Percentiles rank a stretch among this genome's conserved stretches.
Evolutionary conservation across 164 flowering plant species (phyloP).

Genomic region (Nymphaea colorata): DNA sequence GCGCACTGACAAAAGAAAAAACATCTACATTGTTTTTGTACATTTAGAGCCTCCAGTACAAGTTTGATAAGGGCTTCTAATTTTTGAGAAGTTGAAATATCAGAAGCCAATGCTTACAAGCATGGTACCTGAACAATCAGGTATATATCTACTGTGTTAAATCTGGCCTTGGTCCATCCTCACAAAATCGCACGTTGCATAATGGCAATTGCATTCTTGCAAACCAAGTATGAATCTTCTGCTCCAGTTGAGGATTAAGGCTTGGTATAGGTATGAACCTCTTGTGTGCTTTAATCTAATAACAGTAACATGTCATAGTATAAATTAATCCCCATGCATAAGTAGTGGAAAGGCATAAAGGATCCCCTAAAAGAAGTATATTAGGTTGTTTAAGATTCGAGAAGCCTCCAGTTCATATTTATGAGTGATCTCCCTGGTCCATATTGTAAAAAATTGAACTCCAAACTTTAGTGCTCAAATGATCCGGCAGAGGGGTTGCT

Average conservation of each 20-base stretch:
- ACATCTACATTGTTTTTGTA: not conserved
- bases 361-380: not conserved
- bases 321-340: not conserved
- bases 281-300: no score
- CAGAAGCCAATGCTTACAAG: not conserved
- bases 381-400: not conserved
- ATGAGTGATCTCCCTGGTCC: not conserved
- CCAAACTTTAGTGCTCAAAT: constrained; percentile 13
- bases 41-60: not conserved
- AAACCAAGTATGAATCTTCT: no score
- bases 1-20: not conserved
- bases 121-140: not conserved
- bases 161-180: no score
- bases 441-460: not conserved
- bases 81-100: not conserved
- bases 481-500: constrained; percentile 24
- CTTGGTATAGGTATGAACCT: no score
- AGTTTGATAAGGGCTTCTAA: not conserved
- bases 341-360: not conserved
- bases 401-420: not conserved
- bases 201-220: no score
- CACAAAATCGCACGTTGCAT: no score
- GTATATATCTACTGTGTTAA: no score
- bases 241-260: no score
- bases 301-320: not conserved